Percentiles rank a stretch among this genome's conserved stretches.
Evolutionary conservation across 805 yeast genomes (phyloP).

Genomic region (Debaryomyces maramus): DNA sequence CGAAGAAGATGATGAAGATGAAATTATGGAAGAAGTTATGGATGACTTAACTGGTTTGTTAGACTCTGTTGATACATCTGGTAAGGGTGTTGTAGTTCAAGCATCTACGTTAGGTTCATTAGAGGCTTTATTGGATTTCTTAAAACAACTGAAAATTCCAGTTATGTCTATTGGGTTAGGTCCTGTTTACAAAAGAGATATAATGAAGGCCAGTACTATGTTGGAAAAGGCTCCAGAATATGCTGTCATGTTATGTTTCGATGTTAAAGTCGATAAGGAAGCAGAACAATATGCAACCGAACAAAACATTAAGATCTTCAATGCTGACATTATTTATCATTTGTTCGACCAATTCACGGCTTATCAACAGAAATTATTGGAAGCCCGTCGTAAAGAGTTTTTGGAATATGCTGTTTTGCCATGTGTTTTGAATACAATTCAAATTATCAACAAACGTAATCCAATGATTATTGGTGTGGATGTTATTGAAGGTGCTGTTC

Average conservation of each 20-base stretch:
- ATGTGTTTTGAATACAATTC: slow-evolving; percentile 89
- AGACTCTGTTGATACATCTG: slow-evolving; percentile 92
- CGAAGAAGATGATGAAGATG: slow-evolving; percentile 97
- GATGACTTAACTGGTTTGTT: slow-evolving; percentile 93
- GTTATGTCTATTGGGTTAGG: slow-evolving; percentile 98
- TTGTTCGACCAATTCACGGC: slow-evolving; percentile 92
- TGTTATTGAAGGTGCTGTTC: slow-evolving; percentile 84
- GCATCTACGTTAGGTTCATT: slow-evolving; percentile 97
- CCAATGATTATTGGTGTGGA: slow-evolving; percentile 99
- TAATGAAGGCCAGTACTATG: slow-evolving; percentile 96
- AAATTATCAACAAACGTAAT: slow-evolving; percentile 95
- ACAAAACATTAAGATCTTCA: slow-evolving; percentile 87
- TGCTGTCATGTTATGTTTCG: slow-evolving; percentile 98
- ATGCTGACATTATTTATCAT: slow-evolving; percentile 95
- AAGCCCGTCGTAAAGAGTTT: slow-evolving; percentile 86
- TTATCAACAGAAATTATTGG: slow-evolving; percentile 84
- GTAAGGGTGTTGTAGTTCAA: slow-evolving; percentile 97
- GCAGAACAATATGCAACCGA: slow-evolving; percentile 98
- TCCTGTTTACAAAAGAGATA: slow-evolving; percentile 97
- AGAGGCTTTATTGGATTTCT: slow-evolving; percentile 95
- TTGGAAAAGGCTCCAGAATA: slow-evolving; percentile 91
- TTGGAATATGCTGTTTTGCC: slow-evolving; percentile 91
- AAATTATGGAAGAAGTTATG: slow-evolving; percentile 96
- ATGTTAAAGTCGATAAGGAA: slow-evolving; percentile 94
- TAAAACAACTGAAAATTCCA: slow-evolving; percentile 98